Conservation (phyloP, 495 filamentous ascomycete genomes). For the Aspergillus bertholletiae region DNA sequence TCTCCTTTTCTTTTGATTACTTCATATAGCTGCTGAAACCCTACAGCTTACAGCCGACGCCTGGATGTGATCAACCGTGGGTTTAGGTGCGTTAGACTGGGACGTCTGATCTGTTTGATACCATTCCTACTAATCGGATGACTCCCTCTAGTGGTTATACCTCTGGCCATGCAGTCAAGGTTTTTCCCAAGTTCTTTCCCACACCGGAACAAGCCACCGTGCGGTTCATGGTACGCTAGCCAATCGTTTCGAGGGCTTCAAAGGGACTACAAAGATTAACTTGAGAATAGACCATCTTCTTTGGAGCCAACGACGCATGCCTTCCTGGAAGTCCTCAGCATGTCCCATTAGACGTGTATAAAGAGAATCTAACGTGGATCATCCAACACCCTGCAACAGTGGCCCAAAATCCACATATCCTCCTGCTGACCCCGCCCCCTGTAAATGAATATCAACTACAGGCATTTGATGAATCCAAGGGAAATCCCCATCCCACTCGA, state of each 20-base stretch:
- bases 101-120: neutral
- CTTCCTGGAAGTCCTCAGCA: slow-evolving; percentile 62
- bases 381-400: slow-evolving; percentile 62
- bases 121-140: neutral
- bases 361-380: slow-evolving; percentile 65
- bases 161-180: slow-evolving; percentile 57
- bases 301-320: slow-evolving; percentile 84
- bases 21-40: slow-evolving; percentile 2
- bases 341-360: slow-evolving; percentile 69
- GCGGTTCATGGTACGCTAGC: slow-evolving; percentile 59
- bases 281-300: slow-evolving; percentile 62
- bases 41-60: slow-evolving; percentile 55
- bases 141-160: slow-evolving; percentile 56
- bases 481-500: slow-evolving; percentile 49
- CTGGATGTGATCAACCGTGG: slow-evolving; percentile 70
- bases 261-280: slow-evolving; percentile 7
- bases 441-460: slow-evolving; percentile 70
- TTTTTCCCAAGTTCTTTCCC: slow-evolving; percentile 57
- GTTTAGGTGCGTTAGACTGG: slow-evolving; percentile 45
- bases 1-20: neutral
- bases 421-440: slow-evolving; percentile 76
- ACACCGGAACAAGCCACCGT: slow-evolving; percentile 52
- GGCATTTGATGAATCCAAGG: slow-evolving; percentile 47
- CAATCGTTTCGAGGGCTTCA: neutral
- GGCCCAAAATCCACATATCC: slow-evolving; percentile 67